phyloP scores from a whole-genome alignment of 352 stramenopile genomes.

The Globisporangium iwayamae region DNA sequence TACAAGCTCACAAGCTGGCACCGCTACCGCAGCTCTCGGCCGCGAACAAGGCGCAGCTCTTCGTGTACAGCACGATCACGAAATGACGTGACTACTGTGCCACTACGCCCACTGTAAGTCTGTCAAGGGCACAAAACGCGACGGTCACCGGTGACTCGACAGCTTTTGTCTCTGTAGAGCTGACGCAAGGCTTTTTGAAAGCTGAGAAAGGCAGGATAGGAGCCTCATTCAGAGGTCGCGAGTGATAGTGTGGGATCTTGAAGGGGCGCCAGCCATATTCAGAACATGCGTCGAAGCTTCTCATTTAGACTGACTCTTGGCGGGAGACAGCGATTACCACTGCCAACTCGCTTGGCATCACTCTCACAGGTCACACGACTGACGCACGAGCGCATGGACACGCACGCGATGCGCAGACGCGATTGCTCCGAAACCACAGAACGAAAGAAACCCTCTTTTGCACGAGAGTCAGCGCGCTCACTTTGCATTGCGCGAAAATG shows the following conservation, averaged over 20 bases:
- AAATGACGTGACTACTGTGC: too few relatives aligned
- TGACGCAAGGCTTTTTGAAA: too few relatives aligned
- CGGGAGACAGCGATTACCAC: too few relatives aligned
- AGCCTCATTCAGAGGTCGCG: not conserved
- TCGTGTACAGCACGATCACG: too few relatives aligned
- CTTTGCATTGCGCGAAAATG: conserved; percentile 2
- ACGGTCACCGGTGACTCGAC: too few relatives aligned
- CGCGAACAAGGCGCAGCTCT: too few relatives aligned
- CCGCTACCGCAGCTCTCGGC: too few relatives aligned
- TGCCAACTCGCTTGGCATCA: not conserved
- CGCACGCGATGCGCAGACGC: not conserved
- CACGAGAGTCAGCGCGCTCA: not conserved
- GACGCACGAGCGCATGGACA: not conserved
- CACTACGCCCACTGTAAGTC: too few relatives aligned
- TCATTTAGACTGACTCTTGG: not conserved
- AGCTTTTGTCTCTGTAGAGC: too few relatives aligned
- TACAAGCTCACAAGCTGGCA: too few relatives aligned
- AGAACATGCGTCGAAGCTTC: conserved; percentile 6
- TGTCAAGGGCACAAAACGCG: too few relatives aligned
- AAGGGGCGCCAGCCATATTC: not conserved
- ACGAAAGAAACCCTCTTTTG: not conserved
- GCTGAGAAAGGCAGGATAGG: not conserved
- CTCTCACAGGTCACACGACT: not conserved
- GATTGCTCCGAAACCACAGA: not conserved
- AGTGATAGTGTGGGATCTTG: not conserved